A percentile compares a stretch with the other conserved stretches of the same genome.
phyloP scores from a whole-genome alignment of 441 rosid genomes.

The Sinapis alba region DNA sequence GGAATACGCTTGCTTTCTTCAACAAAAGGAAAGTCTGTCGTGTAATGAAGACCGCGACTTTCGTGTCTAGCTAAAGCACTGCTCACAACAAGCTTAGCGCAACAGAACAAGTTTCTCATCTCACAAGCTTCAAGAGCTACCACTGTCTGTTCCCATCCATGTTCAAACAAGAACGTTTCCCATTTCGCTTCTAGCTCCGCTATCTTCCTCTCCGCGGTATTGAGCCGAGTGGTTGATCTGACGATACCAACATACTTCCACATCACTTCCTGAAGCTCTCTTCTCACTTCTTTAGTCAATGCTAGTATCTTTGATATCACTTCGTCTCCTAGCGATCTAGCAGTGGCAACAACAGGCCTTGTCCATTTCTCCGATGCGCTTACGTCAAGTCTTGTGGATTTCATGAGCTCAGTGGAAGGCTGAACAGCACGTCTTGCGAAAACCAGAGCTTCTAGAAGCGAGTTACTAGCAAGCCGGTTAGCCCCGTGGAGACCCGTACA shows the following conservation, averaged over 20 bases:
- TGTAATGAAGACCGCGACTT: conserved; percentile 97
- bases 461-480: conserved; percentile 94
- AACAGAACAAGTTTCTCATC: conserved; percentile 93
- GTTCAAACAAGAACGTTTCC: conserved; percentile 80
- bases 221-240: conserved; percentile 78
- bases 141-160: conserved; percentile 87
- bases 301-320: conserved; percentile 49
- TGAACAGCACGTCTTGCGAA: conserved; percentile 90
- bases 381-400: conserved; percentile 48
- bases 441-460: conserved; percentile 96
- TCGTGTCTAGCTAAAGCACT: conserved; percentile 93
- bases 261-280: conserved; percentile 84
- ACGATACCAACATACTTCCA: conserved; percentile 92
- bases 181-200: conserved; percentile 68
- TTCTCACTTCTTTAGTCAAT: conserved; percentile 63
- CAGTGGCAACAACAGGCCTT: conserved; percentile 64
- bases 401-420: conserved; percentile 84
- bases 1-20: conserved; percentile 90
- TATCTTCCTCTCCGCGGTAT: conserved; percentile 62
- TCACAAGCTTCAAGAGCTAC: conserved; percentile 92
- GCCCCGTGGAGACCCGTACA: conserved; percentile 99
- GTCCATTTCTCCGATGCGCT: conserved; percentile 63
- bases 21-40: conserved; percentile 64
- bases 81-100: conserved; percentile 92
- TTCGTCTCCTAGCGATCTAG: conserved; percentile 46